Conservation (phyloP, 2,329 filamentous ascomycete genomes). For the Ophiostoma triangulosporum region DNA sequence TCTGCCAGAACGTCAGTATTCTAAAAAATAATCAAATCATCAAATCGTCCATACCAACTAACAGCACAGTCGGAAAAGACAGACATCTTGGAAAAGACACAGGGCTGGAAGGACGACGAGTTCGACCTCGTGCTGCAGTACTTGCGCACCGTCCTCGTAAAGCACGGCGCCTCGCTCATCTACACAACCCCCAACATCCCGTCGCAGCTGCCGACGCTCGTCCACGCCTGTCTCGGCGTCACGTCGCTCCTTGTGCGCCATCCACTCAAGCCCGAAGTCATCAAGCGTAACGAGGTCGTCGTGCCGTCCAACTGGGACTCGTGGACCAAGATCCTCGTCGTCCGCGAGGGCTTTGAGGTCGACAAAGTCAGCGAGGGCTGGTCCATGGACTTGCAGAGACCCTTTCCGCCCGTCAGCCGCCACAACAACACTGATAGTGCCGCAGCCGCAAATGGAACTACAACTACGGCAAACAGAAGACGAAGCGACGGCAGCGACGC, state of each 20-base stretch:
- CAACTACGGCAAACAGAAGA: background rate
- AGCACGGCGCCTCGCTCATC: constrained; percentile 72
- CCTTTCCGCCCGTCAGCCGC: constrained; percentile 21
- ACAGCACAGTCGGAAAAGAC: constrained; percentile 63
- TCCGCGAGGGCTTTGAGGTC: constrained; percentile 84
- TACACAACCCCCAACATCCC: constrained; percentile 68
- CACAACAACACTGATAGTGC: constrained; percentile 10
- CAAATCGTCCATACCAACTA: background rate
- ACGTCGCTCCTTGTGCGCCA: constrained; percentile 69
- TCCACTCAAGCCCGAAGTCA: constrained; percentile 76
- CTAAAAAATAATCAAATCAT: background rate
- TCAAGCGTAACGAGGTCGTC: constrained; percentile 85
- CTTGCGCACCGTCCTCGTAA: constrained; percentile 75
- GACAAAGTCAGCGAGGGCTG: constrained; percentile 75
- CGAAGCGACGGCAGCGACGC: background rate
- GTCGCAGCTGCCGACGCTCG: constrained; percentile 63
- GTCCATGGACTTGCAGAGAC: constrained; percentile 66
- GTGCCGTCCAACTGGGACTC: constrained; percentile 97
- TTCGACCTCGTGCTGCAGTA: constrained; percentile 95
- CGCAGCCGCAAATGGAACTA: background rate
- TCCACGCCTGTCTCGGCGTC: constrained; percentile 78
- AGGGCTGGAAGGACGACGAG: constrained; percentile 88
- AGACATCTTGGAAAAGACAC: constrained; percentile 75
- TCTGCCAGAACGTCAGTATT: constrained; percentile 79
- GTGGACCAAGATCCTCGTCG: constrained; percentile 89